These are phyloP conservation scores for Tricholoma furcatifolium DNA, from an alignment of 768 basidiomycete species.

Conservation along the genomic window DNA sequence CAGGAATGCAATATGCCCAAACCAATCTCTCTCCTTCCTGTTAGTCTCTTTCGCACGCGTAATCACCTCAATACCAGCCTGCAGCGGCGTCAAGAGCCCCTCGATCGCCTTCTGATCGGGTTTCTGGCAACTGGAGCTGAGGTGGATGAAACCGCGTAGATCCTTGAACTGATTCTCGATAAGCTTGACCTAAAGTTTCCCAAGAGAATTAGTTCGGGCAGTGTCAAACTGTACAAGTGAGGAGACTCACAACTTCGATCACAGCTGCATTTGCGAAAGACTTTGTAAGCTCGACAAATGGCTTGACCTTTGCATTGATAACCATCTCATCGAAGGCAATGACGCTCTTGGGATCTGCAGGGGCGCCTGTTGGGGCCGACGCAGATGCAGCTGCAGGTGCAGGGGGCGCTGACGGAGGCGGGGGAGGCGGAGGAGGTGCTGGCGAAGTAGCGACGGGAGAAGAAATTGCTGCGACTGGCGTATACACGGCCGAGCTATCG, in stretches of 20 bases:
- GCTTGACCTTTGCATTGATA: conserved; percentile 70
- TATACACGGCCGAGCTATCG: conserved; percentile 12
- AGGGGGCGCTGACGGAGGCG: conserved; percentile 24
- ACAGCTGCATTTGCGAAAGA: conserved; percentile 68
- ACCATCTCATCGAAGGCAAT: conserved; percentile 73
- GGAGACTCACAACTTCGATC: conserved; percentile 67
- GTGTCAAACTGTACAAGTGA: too few relatives aligned
- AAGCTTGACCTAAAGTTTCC: conserved; percentile 53
- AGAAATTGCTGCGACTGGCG: not conserved
- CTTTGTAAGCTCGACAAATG: conserved; percentile 71
- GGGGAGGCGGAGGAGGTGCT: conserved; percentile 21
- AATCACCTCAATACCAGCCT: conserved; percentile 70
- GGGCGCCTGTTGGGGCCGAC: conserved; percentile 28
- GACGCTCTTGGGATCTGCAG: conserved; percentile 56
- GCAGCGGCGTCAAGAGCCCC: conserved; percentile 64
- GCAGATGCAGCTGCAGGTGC: conserved; percentile 31
- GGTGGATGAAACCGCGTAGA: conserved; percentile 65
- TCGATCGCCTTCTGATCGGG: conserved; percentile 63
- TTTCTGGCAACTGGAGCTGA: conserved; percentile 75
- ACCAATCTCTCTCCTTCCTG: conserved; percentile 79
- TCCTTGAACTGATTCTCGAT: conserved; percentile 67
- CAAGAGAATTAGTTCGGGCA: not conserved
- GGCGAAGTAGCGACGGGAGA: not conserved
- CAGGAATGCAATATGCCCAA: conserved; percentile 76
- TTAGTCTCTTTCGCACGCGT: conserved; percentile 81